Evolutionary conservation across 345 rosid species (phyloP).

Genomic region (Lumnitzera racemosa): DNA sequence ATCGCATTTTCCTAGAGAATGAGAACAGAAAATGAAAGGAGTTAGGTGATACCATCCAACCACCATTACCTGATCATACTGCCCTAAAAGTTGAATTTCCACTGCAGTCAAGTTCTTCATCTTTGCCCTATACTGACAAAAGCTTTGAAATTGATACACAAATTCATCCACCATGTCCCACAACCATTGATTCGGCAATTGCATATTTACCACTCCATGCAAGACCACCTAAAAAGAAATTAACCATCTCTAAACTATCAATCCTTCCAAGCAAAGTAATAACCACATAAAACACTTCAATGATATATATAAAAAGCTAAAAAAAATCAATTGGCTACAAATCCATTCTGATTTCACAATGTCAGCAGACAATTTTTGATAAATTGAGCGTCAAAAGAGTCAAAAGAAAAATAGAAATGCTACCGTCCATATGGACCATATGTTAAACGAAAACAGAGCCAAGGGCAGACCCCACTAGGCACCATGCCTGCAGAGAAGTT

Average conservation of each 20-base stretch:
- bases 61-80: conserved; percentile 58
- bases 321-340: too few species aligned
- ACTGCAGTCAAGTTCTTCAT: conserved; percentile 90
- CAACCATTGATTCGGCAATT: conserved; percentile 94
- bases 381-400: too few species aligned
- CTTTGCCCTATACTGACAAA: conserved; percentile 93
- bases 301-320: too few species aligned
- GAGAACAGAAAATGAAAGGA: background rate
- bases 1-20: background rate
- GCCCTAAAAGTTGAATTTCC: conserved; percentile 73
- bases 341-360: too few species aligned
- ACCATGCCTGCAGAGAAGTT: too few species aligned
- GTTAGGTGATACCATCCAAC: background rate
- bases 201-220: conserved; percentile 96
- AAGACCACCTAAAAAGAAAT: conserved; percentile 57
- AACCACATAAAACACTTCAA: too few species aligned
- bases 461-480: too few species aligned
- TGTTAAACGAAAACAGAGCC: too few species aligned
- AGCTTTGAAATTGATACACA: conserved; percentile 96
- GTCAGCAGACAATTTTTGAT: too few species aligned
- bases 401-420: too few species aligned
- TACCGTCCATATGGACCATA: too few species aligned
- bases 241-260: background rate
- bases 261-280: background rate
- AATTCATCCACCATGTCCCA: conserved; percentile 99